Conservation (phyloP, 2,329 filamentous ascomycete species). For the Arthroderma sp. region DNA sequence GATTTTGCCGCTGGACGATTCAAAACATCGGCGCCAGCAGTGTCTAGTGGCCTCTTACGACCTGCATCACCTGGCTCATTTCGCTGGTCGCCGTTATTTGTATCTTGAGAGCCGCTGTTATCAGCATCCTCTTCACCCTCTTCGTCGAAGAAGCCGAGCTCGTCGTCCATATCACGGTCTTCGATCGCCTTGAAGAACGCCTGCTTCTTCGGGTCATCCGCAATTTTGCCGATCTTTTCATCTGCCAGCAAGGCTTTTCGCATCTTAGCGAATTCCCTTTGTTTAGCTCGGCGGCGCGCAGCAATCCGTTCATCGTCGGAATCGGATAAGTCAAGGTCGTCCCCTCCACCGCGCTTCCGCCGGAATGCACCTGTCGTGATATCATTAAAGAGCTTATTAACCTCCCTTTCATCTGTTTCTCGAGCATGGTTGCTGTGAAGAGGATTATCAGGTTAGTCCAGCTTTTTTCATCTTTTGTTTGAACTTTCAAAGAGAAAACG, state of each 20-base stretch:
- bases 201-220: slow-evolving; percentile 72
- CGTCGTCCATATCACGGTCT: slow-evolving; percentile 56
- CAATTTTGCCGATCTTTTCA: slow-evolving; percentile 81
- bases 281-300: slow-evolving; percentile 64
- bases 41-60: slow-evolving; percentile 22
- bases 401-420: slow-evolving; percentile 67
- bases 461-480: slow-evolving; percentile 7
- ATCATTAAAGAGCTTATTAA: slow-evolving; percentile 85
- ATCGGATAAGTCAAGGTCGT: slow-evolving; percentile 76
- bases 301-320: slow-evolving; percentile 72
- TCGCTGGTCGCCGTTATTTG: slow-evolving; percentile 2
- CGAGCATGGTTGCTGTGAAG: slow-evolving; percentile 58
- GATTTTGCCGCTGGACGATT: slow-evolving; percentile 46
- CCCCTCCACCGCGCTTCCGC: slow-evolving; percentile 57
- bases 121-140: slow-evolving; percentile 17
- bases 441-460: slow-evolving; percentile 11
- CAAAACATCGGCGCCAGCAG: slow-evolving; percentile 28
- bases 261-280: slow-evolving; percentile 81
- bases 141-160: slow-evolving; percentile 54
- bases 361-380: slow-evolving; percentile 80
- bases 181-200: slow-evolving; percentile 87
- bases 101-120: slow-evolving; percentile 1
- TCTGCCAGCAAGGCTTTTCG: slow-evolving; percentile 76
- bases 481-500: slow-evolving; percentile 29
- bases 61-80: slow-evolving; percentile 12